Conservation (phyloP, 768 basidiomycete genomes). For the Dentipellis fragilis region DNA sequence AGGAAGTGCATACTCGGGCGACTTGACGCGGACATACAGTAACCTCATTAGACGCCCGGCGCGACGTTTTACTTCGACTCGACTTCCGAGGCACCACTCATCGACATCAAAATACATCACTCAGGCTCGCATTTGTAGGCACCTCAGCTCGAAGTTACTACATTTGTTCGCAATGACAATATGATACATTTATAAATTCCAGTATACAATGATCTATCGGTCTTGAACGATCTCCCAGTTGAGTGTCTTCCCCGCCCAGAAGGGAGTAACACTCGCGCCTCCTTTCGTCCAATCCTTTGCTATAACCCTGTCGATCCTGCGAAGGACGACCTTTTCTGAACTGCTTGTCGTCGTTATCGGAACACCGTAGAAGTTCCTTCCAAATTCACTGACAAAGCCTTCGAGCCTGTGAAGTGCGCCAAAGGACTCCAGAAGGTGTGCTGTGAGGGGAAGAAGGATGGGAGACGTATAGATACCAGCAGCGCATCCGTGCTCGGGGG, state of each 20-base stretch:
- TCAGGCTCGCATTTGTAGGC: no score
- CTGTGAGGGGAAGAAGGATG: slow-evolving; percentile 81
- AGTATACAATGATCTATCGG: neutral
- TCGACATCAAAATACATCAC: no score
- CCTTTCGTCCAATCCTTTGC: slow-evolving; percentile 38
- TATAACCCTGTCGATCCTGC: slow-evolving; percentile 30
- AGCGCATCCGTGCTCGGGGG: slow-evolving; percentile 69
- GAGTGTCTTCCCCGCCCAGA: slow-evolving; percentile 79
- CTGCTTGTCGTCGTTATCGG: slow-evolving; percentile 17
- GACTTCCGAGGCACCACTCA: no score
- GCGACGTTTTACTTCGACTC: no score
- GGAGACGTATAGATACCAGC: slow-evolving; percentile 96
- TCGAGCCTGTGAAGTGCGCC: slow-evolving; percentile 76
- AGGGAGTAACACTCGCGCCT: slow-evolving; percentile 59
- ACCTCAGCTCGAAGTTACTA: no score
- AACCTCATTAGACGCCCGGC: no score
- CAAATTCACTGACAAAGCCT: slow-evolving; percentile 70
- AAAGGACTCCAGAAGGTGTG: slow-evolving; percentile 81
- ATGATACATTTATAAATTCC: no score
- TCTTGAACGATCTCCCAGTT: slow-evolving; percentile 42
- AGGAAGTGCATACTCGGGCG: no score
- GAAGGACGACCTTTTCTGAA: slow-evolving; percentile 32
- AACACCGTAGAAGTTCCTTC: slow-evolving; percentile 69
- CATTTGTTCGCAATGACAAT: no score
- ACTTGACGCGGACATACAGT: no score